Base-by-base conservation (phyloP, 345 rosid species). In the Brassica cretica region DNA sequence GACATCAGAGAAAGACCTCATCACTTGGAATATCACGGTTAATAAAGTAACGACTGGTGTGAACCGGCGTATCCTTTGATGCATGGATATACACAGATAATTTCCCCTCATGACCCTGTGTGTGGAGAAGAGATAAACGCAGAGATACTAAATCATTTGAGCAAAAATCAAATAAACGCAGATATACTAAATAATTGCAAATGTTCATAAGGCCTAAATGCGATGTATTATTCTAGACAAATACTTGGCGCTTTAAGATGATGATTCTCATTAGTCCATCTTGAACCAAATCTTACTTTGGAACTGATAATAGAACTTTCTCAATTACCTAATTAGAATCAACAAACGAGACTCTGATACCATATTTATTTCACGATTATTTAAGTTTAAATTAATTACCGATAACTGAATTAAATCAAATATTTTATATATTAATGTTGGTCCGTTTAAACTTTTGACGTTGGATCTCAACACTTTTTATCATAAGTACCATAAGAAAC, bases 11-110 rank as follows among this genome's bases (percentile, higher is more conserved):
- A 77, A 76, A 44, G 3, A 93, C 98, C 98, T 88, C 87, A 19
- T 87, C 88, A 69, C 98, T 89, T 70, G 85, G 88, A 66, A 91
- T 85, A 63, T 93, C 98, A 67, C 85, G 85, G 84, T 91, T 84
- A 16, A 83, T 24, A 70, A 93, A 93, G 86, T 89, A 91, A 19
- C 86, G 92, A 83, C 97, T 93, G 46, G 80, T 75, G 84, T 89
- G 97, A 56, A 91, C 86, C 25, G 97, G 92, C 49, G 85, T 89
- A 74, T 83, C 88, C 83, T 78, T 91, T 41, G 98, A 91, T 53
- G 98, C 91, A 84, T 93, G 98, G 30, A 93, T 83, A 84, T 88
- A 93, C 32, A 91, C 84, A 21, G 95, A 84, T 78, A 93, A 93
- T 71, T 83, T 88, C 30, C 86, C 95, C 77, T 93, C 97, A 37